These are phyloP conservation scores for Geum urbanum DNA, from an alignment of 306 rosid species.

Conservation along the genomic window DNA sequence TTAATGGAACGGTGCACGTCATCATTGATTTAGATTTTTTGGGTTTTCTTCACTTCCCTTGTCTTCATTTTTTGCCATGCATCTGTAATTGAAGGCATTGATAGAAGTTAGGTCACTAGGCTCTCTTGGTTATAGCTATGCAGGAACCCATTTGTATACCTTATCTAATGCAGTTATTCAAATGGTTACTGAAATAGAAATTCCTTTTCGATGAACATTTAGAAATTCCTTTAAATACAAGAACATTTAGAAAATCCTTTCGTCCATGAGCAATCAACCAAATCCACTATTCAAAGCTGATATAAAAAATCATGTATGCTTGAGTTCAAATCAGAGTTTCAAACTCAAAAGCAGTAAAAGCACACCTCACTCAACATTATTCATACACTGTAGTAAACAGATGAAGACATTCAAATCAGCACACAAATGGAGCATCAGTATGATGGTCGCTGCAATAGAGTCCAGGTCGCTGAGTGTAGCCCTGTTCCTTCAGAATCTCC, in stretches of 20 bases:
- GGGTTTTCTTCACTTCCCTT: conserved; percentile 8
- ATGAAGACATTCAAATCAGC: conserved; percentile 16
- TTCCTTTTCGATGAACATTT: conserved; percentile 8
- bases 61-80: conserved; percentile 43
- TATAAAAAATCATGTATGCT: not conserved
- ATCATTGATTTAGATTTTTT: conserved; percentile 26
- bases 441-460: conserved; percentile 61
- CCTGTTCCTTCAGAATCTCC: conserved; percentile 51
- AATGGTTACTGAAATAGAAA: conserved; percentile 42
- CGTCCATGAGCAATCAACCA: not conserved
- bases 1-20: conserved; percentile 44
- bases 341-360: not conserved
- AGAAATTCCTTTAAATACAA: not conserved
- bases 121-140: conserved; percentile 26
- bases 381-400: not conserved
- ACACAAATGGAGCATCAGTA: conserved; percentile 44
- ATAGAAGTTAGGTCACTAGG: conserved; percentile 34
- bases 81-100: conserved; percentile 38
- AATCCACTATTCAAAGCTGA: not conserved
- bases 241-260: not conserved
- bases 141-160: conserved; percentile 40
- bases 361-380: conserved; percentile 6
- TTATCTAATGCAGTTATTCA: conserved; percentile 17
- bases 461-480: conserved; percentile 69
- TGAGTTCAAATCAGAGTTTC: not conserved